Base-by-base conservation (phyloP, 495 filamentous ascomycete species). In the Choiromyces venosus region DNA sequence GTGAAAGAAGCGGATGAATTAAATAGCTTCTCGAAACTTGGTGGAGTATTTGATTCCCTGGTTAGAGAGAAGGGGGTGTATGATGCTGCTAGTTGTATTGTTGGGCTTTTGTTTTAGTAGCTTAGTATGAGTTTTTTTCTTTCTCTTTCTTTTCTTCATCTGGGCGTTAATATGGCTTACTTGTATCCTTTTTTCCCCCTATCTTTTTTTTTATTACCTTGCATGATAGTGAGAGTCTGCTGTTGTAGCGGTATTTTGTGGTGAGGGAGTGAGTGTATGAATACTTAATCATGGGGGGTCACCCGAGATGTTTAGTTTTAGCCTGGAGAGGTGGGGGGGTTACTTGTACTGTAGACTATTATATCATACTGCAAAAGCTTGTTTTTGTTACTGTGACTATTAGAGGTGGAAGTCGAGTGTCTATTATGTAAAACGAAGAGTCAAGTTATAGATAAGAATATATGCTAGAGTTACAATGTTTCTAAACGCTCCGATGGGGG, bases 51-150 rank as follows among this genome's bases (percentile, higher is more conserved):
- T 29, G 39, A 42, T 9, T 36, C 21, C 1, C 66, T 77, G 0
- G 74, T 77, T 6, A 67, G 42, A 36, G 74, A 77, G 14, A 37
- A 70, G 7, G 75, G 75, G 4, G 75, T 77, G 21, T 70, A 69
- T n/a, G 74, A 77, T 18, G 75, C 74, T 37, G 42, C 61, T 0
- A 70, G 29, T 19, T 77, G 75, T 72, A 69, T 77, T 2, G 75
- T 70, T 25, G 74, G 69, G n/a, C 29, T 77, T 19, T 56, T 77
- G 9, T 77, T 77, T 29, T 56, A 77, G 67, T 77, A 38, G 29
- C n/a, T n/a, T n/a, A n/a, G 52, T 61, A 61, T 29, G 25, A 61
- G 25, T 61, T 61, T 56, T 61, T 61, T 56, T 56, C 9, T 5
- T 9, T 46, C 14, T 56, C 7, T 6, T 16, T 16, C 4, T 61